These are phyloP conservation scores for Parascedosporium putredinis DNA, from an alignment of 2,329 filamentous ascomycete species.

Conservation along the genomic window DNA sequence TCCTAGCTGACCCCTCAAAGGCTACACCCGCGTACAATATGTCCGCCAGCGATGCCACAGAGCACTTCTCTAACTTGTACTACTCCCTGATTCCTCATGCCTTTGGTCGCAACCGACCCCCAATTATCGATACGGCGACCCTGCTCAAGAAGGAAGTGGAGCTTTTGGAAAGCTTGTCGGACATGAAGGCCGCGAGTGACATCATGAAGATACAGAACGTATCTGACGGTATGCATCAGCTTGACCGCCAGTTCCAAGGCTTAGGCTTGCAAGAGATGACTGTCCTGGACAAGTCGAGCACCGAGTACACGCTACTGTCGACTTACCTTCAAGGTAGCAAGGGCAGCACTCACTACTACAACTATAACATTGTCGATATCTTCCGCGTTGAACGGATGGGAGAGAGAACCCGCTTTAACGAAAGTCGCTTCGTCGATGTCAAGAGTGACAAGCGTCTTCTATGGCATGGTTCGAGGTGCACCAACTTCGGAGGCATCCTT, in stretches of 20 bases:
- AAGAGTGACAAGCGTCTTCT: conserved; percentile 63
- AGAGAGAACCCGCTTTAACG: conserved; percentile 58
- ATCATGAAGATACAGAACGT: conserved; percentile 55
- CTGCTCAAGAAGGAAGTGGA: conserved; percentile 67
- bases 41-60: conserved; percentile 31
- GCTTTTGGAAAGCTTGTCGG: conserved; percentile 67
- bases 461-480: conserved; percentile 78
- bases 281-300: conserved; percentile 43
- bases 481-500: conserved; percentile 81
- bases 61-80: conserved; percentile 64
- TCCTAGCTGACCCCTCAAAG: conserved; percentile 45
- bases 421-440: conserved; percentile 39
- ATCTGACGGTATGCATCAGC: conserved; percentile 42
- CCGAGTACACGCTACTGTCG: conserved; percentile 55
- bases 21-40: conserved; percentile 33
- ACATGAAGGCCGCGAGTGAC: conserved; percentile 73
- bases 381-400: conserved; percentile 73
- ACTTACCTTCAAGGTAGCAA: conserved; percentile 58
- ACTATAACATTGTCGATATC: conserved; percentile 58
- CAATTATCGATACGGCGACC: conserved; percentile 46
- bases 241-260: conserved; percentile 63
- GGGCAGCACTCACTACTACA: conserved; percentile 53
- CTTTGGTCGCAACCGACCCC: conserved; percentile 65
- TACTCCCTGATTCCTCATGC: conserved; percentile 75
- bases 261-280: conserved; percentile 71